Evolutionary conservation across 345 rosid genomes (phyloP), one percentile per base, ranked within the genome.

Genomic region (Eucalyptus sp.): DNA sequence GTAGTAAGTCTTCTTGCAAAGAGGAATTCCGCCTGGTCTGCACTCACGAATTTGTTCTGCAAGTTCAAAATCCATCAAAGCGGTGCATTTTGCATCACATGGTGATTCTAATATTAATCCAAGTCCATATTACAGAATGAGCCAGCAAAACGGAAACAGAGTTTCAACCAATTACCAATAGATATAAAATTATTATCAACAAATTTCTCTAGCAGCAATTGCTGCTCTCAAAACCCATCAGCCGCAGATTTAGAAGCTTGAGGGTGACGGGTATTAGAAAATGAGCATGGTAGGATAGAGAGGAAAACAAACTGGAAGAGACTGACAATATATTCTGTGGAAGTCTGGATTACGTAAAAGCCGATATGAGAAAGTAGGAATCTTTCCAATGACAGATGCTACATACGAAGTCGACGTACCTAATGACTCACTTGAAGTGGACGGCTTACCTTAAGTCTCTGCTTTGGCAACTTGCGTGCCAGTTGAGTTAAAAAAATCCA

Each of bases 21-120:
- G 52, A 56, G 90, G 88, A 94, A 85, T 89, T 94, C 89, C 44
- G 89, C 89, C 86, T 89, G 93, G 90, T 89, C 92, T 31, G 94
- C 88, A 87, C 60, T 86, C 54, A 91, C 87, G 86, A 93, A 90
- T 86, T 93, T 91, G 83, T 52, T 88, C 95, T 93, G 95, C 93
- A 91, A 52, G 22, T 49, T n/a, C 79, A 86, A 49, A 10, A 33
- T 71, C 81, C 24, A 71, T 71, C 44, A 33, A 41, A 71, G 81
- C 44, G 3, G 25, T 33, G 44, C 7, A 18, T 17, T 68, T 51
- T 10, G 24, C 33, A 13, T 62, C 71, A 62, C 33, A 13, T 62
- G 71, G 71, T 62, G 29, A 33, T 17, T 71, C 25, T 33, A 17
- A 71, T 71, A 33, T 33, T 71, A 33, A 24, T 22, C 89, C 50